Evolutionary conservation across 805 yeast species (phyloP), one percentile per base, ranked within the genome.

Genomic region (Blastobotrys terrestris): DNA sequence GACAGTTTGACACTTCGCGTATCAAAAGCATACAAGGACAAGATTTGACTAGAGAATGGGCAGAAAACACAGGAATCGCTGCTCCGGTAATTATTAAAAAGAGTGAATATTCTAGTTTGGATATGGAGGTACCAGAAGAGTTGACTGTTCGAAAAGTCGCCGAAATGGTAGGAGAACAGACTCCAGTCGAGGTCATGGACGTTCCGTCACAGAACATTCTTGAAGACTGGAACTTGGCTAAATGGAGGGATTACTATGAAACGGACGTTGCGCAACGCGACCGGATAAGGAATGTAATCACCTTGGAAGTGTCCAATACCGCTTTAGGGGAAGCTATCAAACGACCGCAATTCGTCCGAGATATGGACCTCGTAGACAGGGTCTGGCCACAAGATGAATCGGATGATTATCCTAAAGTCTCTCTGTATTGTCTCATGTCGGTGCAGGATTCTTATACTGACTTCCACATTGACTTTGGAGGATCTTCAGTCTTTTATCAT

Each of bases 391-490:
- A 42, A 43, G 54, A 48, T n/a, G n/a, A n/a, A n/a, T n/a, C n/a
- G n/a, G 63, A 57, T 0, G 54, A 51, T 3, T 57, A 60, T 35
- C 74, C 75, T 1, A 68, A 70, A 45, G 73, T 69, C 1, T 80
- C 89, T 18, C 80, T 83, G 51, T 90, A 90, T 65, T 84, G 95
- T 56, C 72, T 90, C 42, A 90, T 90, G 95, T 85, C 95, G 0
- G 95, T 87, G 2, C 72, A 75, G 21, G 80, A 84, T 55, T 81
- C 94, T 1, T 90, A 79, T 64, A 90, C 97, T 0, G 97, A 90
- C 65, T 90, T 89, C 68, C 97, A 90, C 67, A 74, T 90, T 44
- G 97, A 90, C 66, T 90, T 90, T 66, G 94, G 95, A 1, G 97
- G 96, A 0, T 87, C 96, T 0, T 85, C 94, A 0, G 97, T 90